A percentile compares a stretch with the other conserved stretches of the same genome.
Evolutionary conservation across 495 filamentous ascomycete genomes (phyloP).

Genomic region (Lasiosphaeria hispida): DNA sequence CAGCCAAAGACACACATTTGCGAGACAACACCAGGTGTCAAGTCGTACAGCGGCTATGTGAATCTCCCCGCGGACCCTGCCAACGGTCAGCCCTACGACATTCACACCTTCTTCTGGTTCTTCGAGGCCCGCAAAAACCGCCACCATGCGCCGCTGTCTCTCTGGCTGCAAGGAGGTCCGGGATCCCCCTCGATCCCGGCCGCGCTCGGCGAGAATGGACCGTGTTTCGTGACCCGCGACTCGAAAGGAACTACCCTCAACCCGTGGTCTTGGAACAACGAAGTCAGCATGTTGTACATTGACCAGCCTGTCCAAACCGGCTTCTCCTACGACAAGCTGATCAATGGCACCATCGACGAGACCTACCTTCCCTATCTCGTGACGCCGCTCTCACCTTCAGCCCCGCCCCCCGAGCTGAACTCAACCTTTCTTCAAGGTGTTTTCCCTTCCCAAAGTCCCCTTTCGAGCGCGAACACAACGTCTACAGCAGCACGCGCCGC

Average conservation of each 20-base stretch:
- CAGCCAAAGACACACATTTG: background rate
- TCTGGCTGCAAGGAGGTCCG: constrained; percentile 54
- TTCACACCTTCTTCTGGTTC: constrained; percentile 17
- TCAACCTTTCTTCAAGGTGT: constrained; percentile 34
- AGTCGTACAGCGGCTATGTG: constrained; percentile 11
- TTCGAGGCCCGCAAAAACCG: constrained; percentile 9
- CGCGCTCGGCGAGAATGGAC: constrained; percentile 60
- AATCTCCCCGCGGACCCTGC: background rate
- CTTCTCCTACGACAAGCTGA: constrained; percentile 45
- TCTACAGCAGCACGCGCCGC: constrained; percentile 54
- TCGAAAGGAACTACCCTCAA: constrained; percentile 18
- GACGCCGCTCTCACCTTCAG: background rate
- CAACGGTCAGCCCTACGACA: constrained; percentile 1
- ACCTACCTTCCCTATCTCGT: constrained; percentile 28
- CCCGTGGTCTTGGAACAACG: constrained; percentile 21
- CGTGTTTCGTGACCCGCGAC: constrained; percentile 51
- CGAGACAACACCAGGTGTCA: constrained; percentile 7
- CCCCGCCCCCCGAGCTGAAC: constrained; percentile 26
- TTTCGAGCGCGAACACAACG: constrained; percentile 55
- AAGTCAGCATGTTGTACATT: constrained; percentile 22
- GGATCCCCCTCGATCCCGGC: constrained; percentile 60
- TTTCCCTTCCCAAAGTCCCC: constrained; percentile 47
- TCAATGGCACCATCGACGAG: constrained; percentile 27
- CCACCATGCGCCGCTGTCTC: constrained; percentile 8
- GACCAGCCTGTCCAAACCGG: constrained; percentile 48